A percentile compares a stretch with the other conserved stretches of the same genome.
Conservation (phyloP, 768 basidiomycete genomes). For the Rhizopogon sp. region DNA sequence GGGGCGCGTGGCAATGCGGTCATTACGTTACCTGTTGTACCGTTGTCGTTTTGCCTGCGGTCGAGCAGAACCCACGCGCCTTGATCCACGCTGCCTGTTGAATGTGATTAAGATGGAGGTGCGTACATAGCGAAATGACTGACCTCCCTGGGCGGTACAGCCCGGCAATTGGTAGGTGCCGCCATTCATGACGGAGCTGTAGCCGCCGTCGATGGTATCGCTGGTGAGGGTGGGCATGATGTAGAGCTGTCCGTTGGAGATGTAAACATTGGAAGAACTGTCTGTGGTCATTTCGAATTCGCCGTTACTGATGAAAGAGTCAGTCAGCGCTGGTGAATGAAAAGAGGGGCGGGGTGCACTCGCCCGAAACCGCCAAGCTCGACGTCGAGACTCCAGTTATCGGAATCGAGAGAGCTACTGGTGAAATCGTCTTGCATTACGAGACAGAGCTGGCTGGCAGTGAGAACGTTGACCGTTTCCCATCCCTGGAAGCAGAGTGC, state of each 20-base stretch:
- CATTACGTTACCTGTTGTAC: slow-evolving; percentile 25
- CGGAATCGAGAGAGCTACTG: slow-evolving; percentile 33
- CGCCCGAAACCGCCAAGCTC: slow-evolving; percentile 50
- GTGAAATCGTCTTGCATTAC: slow-evolving; percentile 49
- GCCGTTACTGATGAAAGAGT: slow-evolving; percentile 30
- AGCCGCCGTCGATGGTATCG: slow-evolving; percentile 36
- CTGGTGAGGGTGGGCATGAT: slow-evolving; percentile 57
- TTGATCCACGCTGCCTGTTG: slow-evolving; percentile 10
- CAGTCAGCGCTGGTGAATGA: not conserved
- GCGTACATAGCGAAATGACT: not conserved
- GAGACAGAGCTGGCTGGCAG: slow-evolving; percentile 31
- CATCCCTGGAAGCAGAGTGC: slow-evolving; percentile 44
- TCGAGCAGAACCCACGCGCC: slow-evolving; percentile 19
- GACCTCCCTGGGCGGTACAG: slow-evolving; percentile 24
- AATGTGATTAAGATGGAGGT: not conserved
- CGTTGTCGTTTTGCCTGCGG: slow-evolving; percentile 21
- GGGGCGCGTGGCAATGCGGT: not conserved
- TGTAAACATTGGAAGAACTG: slow-evolving; percentile 33
- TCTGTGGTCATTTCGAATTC: slow-evolving; percentile 55
- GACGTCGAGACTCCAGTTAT: slow-evolving; percentile 44
- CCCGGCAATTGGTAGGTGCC: slow-evolving; percentile 30
- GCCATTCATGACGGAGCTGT: slow-evolving; percentile 35
- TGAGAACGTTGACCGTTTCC: slow-evolving; percentile 31
- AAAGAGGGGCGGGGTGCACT: slow-evolving; percentile 4
- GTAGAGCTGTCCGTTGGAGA: slow-evolving; percentile 47